phyloP scores from a whole-genome alignment of 1,139 yeast species.

The Magnusiomyces paraingens region DNA sequence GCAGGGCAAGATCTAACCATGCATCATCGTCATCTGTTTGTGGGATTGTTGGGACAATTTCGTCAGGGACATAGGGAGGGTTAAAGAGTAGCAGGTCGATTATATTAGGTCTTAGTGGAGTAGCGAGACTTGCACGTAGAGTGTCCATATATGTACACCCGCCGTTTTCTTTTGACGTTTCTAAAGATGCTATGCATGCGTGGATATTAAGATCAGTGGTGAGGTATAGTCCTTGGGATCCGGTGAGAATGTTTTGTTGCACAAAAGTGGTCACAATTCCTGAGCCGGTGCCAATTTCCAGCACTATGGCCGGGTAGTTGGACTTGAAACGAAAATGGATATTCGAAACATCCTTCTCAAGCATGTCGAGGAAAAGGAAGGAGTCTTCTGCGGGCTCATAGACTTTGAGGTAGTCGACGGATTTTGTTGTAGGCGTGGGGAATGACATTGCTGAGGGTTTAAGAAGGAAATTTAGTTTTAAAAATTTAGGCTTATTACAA shows the following conservation, averaged over 20 bases:
- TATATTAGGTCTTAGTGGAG: conserved; percentile 39
- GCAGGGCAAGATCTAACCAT: conserved; percentile 84
- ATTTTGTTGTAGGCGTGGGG: conserved; percentile 46
- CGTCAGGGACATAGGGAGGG: conserved; percentile 93
- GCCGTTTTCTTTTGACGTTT: conserved; percentile 47
- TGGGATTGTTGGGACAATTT: conserved; percentile 46
- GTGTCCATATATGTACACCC: conserved; percentile 44
- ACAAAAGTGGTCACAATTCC: conserved; percentile 81
- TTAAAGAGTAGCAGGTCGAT: conserved; percentile 77
- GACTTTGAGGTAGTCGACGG: conserved; percentile 48
- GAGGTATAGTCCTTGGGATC: conserved; percentile 41
- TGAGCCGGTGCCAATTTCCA: conserved; percentile 91
- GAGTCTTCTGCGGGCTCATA: conserved; percentile 96
- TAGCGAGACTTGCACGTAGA: conserved; percentile 51
- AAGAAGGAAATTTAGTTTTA: neutral
- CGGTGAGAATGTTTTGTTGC: conserved; percentile 43
- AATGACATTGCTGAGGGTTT: conserved; percentile 20
- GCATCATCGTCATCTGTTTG: conserved; percentile 36
- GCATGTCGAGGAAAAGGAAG: conserved; percentile 68
- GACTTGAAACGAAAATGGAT: conserved; percentile 11
- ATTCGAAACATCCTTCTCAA: conserved; percentile 50
- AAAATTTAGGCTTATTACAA: neutral
- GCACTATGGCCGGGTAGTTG: conserved; percentile 44
- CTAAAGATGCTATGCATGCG: conserved; percentile 53
- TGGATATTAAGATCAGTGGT: conserved; percentile 77